These are phyloP conservation scores for Pythium insidiosum DNA, from an alignment of 352 stramenopile species.

Conservation along the genomic window DNA sequence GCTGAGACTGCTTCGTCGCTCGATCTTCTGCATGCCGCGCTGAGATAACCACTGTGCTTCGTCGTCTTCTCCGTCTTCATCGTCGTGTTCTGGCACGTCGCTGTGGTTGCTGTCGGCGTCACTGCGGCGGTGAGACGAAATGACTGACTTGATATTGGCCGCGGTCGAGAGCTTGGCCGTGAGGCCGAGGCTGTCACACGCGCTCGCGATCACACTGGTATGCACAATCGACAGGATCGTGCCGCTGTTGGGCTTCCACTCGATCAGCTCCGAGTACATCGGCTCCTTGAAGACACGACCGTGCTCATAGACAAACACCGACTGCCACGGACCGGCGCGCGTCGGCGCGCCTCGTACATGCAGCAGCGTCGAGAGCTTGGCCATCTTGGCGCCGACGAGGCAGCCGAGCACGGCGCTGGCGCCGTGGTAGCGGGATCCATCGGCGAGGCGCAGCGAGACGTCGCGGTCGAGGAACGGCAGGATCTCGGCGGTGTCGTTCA, in stretches of 20 bases:
- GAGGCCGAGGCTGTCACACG: constrained; percentile 10
- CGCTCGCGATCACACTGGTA: constrained; percentile 8
- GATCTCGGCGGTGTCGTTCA: constrained; percentile 66
- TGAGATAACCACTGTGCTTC: no score
- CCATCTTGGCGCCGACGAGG: constrained; percentile 60
- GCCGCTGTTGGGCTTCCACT: constrained; percentile 39
- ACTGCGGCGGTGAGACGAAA: constrained; percentile 8
- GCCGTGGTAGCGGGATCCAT: constrained; percentile 33
- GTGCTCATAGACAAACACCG: constrained; percentile 70
- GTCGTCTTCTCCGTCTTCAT: constrained; percentile 5
- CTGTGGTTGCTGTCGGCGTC: constrained; percentile 1
- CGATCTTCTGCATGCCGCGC: neutral
- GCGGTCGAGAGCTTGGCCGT: constrained; percentile 3
- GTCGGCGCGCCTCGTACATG: constrained; percentile 38
- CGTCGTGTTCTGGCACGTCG: neutral
- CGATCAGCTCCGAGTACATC: constrained; percentile 59
- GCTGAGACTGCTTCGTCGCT: constrained; percentile 2
- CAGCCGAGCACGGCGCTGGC: constrained; percentile 60
- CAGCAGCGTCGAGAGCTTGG: constrained; percentile 56
- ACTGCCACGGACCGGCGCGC: constrained; percentile 36
- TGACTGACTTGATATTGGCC: neutral
- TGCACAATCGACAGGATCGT: constrained; percentile 9
- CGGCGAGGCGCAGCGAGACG: constrained; percentile 38
- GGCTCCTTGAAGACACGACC: constrained; percentile 60
- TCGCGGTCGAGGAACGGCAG: constrained; percentile 55